A percentile compares a stretch with the other conserved stretches of the same genome.
These are phyloP conservation scores for Auriscalpium vulgare DNA, from an alignment of 768 basidiomycete genomes.

Conservation along the genomic window DNA sequence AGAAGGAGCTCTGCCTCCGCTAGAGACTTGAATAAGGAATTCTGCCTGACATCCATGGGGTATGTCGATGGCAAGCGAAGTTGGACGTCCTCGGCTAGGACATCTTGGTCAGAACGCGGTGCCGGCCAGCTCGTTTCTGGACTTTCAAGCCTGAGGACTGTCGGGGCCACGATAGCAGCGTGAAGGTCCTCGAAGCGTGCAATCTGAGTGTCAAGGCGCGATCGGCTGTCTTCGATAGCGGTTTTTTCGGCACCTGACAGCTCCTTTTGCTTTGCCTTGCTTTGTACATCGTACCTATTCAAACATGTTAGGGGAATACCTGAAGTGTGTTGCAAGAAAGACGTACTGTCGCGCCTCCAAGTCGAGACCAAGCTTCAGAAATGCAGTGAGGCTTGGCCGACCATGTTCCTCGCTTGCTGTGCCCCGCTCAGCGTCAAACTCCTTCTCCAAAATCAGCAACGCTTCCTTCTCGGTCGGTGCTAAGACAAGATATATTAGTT, in stretches of 20 bases:
- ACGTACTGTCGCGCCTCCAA: neutral
- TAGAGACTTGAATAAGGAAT: neutral
- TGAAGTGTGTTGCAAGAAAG: neutral
- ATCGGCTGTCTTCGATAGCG: neutral
- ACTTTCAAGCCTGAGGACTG: neutral
- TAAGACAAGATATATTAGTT: neutral
- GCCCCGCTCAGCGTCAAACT: neutral
- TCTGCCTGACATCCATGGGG: neutral
- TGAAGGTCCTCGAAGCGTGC: neutral
- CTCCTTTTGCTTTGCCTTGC: neutral
- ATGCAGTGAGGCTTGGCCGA: neutral
- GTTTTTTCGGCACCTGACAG: neutral
- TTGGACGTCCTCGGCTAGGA: neutral
- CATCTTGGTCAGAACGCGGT: neutral
- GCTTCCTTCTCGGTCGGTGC: neutral
- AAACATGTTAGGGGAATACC: neutral
- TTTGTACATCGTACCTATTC: neutral
- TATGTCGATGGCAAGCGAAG: neutral
- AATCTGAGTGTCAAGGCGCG: neutral
- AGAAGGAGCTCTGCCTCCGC: neutral
- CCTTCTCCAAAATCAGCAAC: neutral
- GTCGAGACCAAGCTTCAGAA: neutral
- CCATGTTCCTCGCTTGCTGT: neutral
- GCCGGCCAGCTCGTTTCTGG: neutral
- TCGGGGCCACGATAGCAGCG: neutral